Conservation (phyloP, 331 rosid genomes). For the Quercus lobata region DNA sequence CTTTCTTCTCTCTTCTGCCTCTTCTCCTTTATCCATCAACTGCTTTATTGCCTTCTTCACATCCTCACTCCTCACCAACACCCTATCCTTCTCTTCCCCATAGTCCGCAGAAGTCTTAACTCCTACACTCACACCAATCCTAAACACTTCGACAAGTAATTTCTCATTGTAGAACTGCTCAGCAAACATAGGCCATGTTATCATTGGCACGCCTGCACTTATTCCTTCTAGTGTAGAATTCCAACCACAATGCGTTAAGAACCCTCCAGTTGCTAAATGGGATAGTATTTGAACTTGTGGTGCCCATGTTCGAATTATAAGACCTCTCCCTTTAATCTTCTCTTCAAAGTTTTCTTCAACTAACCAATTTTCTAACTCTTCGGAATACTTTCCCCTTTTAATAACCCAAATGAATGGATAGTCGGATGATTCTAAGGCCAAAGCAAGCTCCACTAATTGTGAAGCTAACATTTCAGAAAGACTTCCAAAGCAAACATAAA, state of each 20-base stretch:
- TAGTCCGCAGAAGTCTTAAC: constrained; percentile 9
- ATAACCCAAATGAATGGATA: constrained; percentile 30
- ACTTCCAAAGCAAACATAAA: constrained; percentile 29
- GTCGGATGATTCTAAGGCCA: constrained; percentile 29
- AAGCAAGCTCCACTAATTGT: constrained; percentile 31
- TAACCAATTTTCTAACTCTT: constrained; percentile 33
- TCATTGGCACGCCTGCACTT: constrained; percentile 44
- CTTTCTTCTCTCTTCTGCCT: constrained; percentile 18
- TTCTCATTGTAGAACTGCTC: constrained; percentile 48
- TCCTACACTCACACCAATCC: constrained; percentile 41
- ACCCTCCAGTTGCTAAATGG: constrained; percentile 40
- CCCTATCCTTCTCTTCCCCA: constrained; percentile 28
- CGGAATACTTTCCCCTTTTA: constrained; percentile 1
- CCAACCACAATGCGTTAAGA: constrained; percentile 53
- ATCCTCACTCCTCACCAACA: constrained; percentile 22
- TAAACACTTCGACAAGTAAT: constrained; percentile 21
- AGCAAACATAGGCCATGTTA: constrained; percentile 46
- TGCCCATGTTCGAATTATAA: constrained; percentile 45
- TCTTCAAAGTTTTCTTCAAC: constrained; percentile 29
- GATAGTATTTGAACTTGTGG: constrained; percentile 39
- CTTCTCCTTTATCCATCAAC: constrained; percentile 24
- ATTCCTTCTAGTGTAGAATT: constrained; percentile 46
- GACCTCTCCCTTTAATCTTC: constrained; percentile 22
- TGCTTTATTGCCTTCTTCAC: constrained; percentile 15
- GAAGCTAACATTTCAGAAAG: background rate